Evolutionary conservation across 306 rosid genomes (phyloP).

Genomic region (Prinsepia uniflora): DNA sequence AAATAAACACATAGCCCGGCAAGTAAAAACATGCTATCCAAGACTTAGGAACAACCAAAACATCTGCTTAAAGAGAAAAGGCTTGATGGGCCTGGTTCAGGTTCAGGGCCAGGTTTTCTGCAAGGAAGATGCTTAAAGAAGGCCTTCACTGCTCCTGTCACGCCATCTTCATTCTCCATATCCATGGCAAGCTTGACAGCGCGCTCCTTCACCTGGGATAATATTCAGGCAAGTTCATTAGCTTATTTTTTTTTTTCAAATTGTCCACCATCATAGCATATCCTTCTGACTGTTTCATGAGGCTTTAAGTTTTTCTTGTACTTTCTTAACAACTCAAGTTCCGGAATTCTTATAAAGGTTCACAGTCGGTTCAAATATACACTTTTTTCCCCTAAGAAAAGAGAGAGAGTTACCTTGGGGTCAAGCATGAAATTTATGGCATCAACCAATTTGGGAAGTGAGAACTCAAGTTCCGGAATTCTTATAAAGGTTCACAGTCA

Average conservation of each 20-base stretch:
- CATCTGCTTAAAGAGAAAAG: constrained; percentile 62
- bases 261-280: constrained; percentile 11
- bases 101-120: constrained; percentile 43
- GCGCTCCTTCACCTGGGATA: constrained; percentile 67
- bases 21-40: neutral
- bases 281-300: constrained; percentile 5
- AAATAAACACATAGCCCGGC: constrained; percentile 12
- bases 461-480: constrained; percentile 44
- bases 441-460: constrained; percentile 71
- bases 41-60: constrained; percentile 68
- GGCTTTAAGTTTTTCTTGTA: neutral
- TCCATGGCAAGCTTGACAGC: constrained; percentile 83
- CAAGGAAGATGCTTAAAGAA: constrained; percentile 85
- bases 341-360: neutral
- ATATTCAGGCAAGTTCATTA: constrained; percentile 10
- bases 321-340: neutral
- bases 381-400: neutral
- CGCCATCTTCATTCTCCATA: constrained; percentile 95
- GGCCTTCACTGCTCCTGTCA: constrained; percentile 93
- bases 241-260: constrained; percentile 3
- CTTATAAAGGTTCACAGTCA: neutral
- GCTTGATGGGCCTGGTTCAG: constrained; percentile 43
- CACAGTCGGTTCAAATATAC: neutral
- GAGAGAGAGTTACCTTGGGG: constrained; percentile 58
- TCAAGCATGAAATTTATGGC: constrained; percentile 83